A percentile compares a stretch with the other conserved stretches of the same genome.
Conservation (phyloP, 371 early-diverging fungal species). For the Lichtheimia ornata region DNA sequence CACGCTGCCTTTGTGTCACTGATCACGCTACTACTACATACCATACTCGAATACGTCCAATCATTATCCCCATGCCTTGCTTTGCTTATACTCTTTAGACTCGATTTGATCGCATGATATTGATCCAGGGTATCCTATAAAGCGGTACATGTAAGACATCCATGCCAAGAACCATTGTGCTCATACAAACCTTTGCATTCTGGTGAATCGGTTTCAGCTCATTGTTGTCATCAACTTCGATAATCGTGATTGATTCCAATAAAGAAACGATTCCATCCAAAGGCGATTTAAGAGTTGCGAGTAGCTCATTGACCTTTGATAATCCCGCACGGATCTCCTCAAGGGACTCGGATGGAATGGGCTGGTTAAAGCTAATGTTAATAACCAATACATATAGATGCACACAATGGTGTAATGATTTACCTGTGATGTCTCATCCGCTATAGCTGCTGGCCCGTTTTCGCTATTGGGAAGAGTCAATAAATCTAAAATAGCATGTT, state of each 20-base stretch:
- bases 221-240: constrained; percentile 43
- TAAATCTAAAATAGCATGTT: neutral
- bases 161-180: neutral
- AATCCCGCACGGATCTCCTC: constrained; percentile 7
- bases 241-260: constrained; percentile 40
- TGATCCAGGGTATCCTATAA: constrained; percentile 14
- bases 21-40: neutral
- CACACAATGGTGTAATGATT: neutral
- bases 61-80: neutral
- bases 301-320: neutral
- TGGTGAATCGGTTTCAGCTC: constrained; percentile 46
- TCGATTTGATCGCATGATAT: constrained; percentile 1
- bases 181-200: constrained; percentile 35
- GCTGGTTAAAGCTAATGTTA: neutral
- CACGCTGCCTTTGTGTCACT: no score
- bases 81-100: neutral
- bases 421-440: constrained; percentile 1
- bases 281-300: constrained; percentile 21
- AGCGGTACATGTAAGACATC: constrained; percentile 2
- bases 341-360: constrained; percentile 6
- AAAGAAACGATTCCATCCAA: constrained; percentile 34
- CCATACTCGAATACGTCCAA: constrained; percentile 13
- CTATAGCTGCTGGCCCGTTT: neutral
- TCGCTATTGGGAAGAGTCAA: neutral
- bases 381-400: no score